Percentiles rank a stretch among this genome's conserved stretches.
These are phyloP conservation scores for Psilocybe azurescens DNA, from an alignment of 768 basidiomycete species.

Conservation along the genomic window DNA sequence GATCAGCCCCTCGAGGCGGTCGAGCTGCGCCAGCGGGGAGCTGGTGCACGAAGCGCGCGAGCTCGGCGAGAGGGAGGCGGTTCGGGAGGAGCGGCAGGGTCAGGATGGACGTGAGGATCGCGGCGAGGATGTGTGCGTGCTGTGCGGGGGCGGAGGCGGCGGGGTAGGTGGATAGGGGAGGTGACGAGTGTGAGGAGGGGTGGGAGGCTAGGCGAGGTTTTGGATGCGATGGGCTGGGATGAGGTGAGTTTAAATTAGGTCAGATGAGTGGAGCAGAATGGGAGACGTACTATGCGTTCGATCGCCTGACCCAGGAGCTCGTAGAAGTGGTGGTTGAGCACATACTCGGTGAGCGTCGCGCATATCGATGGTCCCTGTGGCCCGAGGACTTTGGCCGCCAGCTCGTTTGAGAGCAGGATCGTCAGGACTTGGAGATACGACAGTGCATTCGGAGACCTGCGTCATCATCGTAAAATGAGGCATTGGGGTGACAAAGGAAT, in stretches of 20 bases:
- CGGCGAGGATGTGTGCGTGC: constrained; percentile 39
- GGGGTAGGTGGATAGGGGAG: constrained; percentile 40
- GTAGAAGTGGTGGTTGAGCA: constrained; percentile 54
- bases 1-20: constrained; percentile 26
- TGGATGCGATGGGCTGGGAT: constrained; percentile 58
- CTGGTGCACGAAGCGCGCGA: constrained; percentile 67
- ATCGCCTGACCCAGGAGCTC: constrained; percentile 44
- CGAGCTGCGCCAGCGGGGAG: constrained; percentile 58
- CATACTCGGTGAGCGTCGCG: constrained; percentile 44
- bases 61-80: constrained; percentile 63
- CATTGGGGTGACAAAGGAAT: neutral
- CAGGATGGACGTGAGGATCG: constrained; percentile 61
- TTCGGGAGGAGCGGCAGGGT: constrained; percentile 81
- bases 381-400: constrained; percentile 31
- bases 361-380: constrained; percentile 35
- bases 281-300: constrained; percentile 52
- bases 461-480: neutral
- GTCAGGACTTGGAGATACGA: constrained; percentile 58
- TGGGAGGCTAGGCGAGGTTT: constrained; percentile 56
- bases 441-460: constrained; percentile 50
- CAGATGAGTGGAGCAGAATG: too few species aligned
- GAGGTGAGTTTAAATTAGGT: too few species aligned
- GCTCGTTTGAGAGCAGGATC: constrained; percentile 43
- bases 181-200: constrained; percentile 52
- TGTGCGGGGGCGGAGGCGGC: constrained; percentile 16